phyloP scores from a whole-genome alignment of 306 rosid species.

The Vigna radiata region DNA sequence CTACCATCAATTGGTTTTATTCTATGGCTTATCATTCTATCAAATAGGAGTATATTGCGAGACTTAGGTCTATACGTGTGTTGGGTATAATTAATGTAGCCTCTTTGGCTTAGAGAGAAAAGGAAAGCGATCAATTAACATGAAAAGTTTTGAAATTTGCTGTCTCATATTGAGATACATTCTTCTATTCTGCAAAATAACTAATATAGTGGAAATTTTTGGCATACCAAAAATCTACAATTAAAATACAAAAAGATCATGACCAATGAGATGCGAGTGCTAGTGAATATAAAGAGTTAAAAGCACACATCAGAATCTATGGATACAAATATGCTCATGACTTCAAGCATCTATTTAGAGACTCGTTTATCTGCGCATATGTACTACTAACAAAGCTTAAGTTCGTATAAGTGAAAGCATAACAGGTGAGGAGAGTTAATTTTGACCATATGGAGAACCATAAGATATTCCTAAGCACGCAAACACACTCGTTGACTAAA shows the following conservation, averaged over 20 bases:
- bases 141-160: background rate
- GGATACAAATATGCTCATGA: background rate
- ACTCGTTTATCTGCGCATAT: background rate
- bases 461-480: background rate
- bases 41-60: slow-evolving; percentile 25
- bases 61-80: background rate
- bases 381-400: background rate
- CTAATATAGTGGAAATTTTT: background rate
- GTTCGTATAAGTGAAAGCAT: background rate
- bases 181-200: slow-evolving; percentile 7
- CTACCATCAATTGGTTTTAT: slow-evolving; percentile 28
- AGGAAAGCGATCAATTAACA: background rate
- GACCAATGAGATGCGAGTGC: background rate
- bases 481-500: background rate
- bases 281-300: background rate
- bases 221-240: slow-evolving; percentile 17
- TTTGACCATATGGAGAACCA: too few relatives aligned
- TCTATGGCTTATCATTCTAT: slow-evolving; percentile 21
- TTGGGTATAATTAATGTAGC: background rate
- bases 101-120: background rate
- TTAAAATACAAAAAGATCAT: slow-evolving; percentile 13
- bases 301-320: background rate
- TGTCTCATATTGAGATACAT: background rate
- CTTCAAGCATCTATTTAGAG: slow-evolving; percentile 27
- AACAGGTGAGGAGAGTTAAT: background rate